Evolutionary conservation across 345 rosid genomes (phyloP).

Genomic region (Brassica cretica): DNA sequence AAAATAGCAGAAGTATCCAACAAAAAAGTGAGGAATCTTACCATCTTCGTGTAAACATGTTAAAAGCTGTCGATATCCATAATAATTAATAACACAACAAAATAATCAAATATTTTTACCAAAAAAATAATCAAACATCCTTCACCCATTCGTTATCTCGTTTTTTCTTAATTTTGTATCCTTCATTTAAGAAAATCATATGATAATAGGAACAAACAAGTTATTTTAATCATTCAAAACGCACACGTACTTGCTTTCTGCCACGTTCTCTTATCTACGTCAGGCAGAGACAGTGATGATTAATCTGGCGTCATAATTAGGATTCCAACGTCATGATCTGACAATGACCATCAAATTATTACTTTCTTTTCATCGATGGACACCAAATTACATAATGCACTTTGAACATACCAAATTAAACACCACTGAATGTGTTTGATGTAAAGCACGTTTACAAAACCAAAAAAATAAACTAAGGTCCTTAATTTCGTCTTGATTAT

Average conservation of each 20-base stretch:
- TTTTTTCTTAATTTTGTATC: neutral
- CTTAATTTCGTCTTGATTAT: neutral
- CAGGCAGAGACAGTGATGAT: constrained; percentile 24
- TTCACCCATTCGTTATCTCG: constrained; percentile 10
- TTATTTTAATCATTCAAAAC: constrained; percentile 3
- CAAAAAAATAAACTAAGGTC: neutral
- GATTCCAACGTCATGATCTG: constrained; percentile 8
- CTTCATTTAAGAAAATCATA: neutral
- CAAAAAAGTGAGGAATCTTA: constrained; percentile 18
- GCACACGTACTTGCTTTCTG: constrained; percentile 18
- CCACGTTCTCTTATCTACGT: constrained; percentile 20
- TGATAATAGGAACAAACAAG: neutral
- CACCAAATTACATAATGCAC: too few relatives aligned
- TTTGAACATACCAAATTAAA: neutral
- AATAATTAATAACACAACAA: neutral
- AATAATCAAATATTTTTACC: neutral
- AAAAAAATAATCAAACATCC: neutral
- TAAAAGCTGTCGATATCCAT: constrained; percentile 16
- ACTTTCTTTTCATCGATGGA: too few relatives aligned
- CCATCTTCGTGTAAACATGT: constrained; percentile 24
- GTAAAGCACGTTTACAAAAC: neutral
- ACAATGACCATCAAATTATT: neutral
- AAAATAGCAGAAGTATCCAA: constrained; percentile 7
- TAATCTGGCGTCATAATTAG: constrained; percentile 13
- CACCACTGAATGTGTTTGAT: constrained; percentile 1